Evolutionary conservation across 208 protist species (phyloP).

Genomic region (Leishmania guyanensis): DNA sequence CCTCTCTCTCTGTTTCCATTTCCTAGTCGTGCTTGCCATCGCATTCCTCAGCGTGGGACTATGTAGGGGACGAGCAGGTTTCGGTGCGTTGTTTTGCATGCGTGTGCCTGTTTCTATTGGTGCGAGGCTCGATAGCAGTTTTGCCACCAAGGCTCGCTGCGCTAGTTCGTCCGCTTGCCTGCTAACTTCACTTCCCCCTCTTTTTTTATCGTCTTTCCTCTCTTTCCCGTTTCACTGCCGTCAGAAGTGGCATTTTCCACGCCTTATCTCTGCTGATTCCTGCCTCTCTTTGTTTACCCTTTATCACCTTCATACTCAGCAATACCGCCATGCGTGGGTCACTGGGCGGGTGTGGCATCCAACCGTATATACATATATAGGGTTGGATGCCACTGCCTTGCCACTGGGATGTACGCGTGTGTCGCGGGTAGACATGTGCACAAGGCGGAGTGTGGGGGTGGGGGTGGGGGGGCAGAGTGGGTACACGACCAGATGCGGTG

Average conservation of each 20-base stretch:
- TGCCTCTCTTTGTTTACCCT: neutral
- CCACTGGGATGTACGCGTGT: neutral
- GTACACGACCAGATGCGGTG: neutral
- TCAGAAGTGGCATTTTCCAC: neutral
- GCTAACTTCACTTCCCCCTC: neutral
- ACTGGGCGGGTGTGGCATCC: neutral
- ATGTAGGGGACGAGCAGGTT: neutral
- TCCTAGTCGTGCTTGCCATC: neutral
- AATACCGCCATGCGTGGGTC: neutral
- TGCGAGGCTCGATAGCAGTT: neutral
- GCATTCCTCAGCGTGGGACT: neutral
- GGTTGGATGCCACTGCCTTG: neutral
- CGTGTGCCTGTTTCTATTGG: neutral
- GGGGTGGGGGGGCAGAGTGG: neutral
- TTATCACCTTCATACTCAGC: neutral
- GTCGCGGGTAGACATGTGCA: neutral
- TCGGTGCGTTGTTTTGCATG: neutral
- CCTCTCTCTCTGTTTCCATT: neutral
- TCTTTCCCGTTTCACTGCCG: constrained; percentile 1
- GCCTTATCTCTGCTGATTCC: neutral
- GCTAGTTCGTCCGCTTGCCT: neutral
- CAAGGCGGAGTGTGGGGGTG: neutral
- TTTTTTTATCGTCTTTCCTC: neutral
- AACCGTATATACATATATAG: constrained; percentile 3
- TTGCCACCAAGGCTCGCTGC: neutral